Percentiles rank a stretch among this genome's conserved stretches.
Evolutionary conservation across 2,329 filamentous ascomycete genomes (phyloP).

Genomic region (Neodidymelliopsis sp.): DNA sequence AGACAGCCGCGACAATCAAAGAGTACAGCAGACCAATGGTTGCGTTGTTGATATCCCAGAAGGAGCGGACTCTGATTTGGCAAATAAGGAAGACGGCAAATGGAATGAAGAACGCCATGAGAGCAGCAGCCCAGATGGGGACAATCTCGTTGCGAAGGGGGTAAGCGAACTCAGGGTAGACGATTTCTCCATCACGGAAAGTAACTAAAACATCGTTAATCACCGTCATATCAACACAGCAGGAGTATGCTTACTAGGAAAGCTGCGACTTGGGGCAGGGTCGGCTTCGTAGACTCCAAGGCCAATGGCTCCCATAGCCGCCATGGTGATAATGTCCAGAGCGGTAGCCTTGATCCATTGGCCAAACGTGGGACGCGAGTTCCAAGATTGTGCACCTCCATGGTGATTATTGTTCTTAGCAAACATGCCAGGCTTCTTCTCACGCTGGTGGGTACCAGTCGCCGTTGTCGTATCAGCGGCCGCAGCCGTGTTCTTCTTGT

Average conservation of each 20-base stretch:
- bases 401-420: slow-evolving; percentile 22
- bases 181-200: slow-evolving; percentile 71
- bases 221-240: neutral
- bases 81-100: slow-evolving; percentile 70
- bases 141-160: slow-evolving; percentile 71
- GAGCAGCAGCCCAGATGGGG: slow-evolving; percentile 73
- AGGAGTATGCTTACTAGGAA: slow-evolving; percentile 54
- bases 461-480: slow-evolving; percentile 47
- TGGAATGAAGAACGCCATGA: slow-evolving; percentile 70
- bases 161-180: slow-evolving; percentile 74
- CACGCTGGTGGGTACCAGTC: slow-evolving; percentile 35
- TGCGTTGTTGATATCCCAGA: slow-evolving; percentile 70
- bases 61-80: slow-evolving; percentile 68
- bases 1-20: slow-evolving; percentile 74
- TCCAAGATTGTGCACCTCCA: slow-evolving; percentile 31
- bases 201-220: slow-evolving; percentile 52
- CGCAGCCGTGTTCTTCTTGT: slow-evolving; percentile 42
- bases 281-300: slow-evolving; percentile 72
- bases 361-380: slow-evolving; percentile 64
- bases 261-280: slow-evolving; percentile 73
- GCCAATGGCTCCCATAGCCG: slow-evolving; percentile 69
- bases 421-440: slow-evolving; percentile 43
- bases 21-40: slow-evolving; percentile 73
- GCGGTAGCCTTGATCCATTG: slow-evolving; percentile 74
- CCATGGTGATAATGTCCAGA: slow-evolving; percentile 74